Evolutionary conservation across 257 asterid species (phyloP).

Genomic region (Mentha longifolia): DNA sequence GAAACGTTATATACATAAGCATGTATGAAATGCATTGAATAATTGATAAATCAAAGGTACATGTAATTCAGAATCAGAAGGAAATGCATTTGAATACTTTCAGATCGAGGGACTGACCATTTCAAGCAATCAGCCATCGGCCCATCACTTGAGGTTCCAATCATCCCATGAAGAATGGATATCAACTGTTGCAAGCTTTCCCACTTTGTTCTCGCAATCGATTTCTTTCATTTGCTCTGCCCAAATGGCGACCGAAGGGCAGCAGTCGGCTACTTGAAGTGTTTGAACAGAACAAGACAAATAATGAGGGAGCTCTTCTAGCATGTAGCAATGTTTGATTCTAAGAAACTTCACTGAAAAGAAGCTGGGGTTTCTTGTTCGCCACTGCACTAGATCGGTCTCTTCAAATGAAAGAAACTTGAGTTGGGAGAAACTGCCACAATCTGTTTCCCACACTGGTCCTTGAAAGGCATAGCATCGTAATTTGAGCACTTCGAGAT

Average conservation of each 20-base stretch:
- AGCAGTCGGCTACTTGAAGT: conserved; percentile 2
- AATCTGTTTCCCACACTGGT: conserved; percentile 10
- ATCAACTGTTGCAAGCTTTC: neutral
- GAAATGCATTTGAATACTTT: neutral
- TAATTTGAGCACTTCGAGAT: conserved; percentile 11
- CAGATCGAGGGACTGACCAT: neutral
- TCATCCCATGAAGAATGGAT: conserved; percentile 15
- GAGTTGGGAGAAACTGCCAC: neutral
- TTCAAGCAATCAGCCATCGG: neutral
- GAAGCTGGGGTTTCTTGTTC: conserved; percentile 1
- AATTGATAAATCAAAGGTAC: too few relatives aligned
- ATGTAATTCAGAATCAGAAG: too few relatives aligned
- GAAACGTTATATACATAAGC: too few relatives aligned
- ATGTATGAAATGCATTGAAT: too few relatives aligned
- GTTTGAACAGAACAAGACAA: neutral
- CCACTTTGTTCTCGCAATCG: neutral
- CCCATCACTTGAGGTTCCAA: neutral
- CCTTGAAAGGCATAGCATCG: conserved; percentile 18
- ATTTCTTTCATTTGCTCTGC: neutral
- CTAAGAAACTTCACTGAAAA: neutral
- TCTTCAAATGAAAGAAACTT: conserved; percentile 1
- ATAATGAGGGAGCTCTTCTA: conserved; percentile 1
- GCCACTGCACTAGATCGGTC: conserved; percentile 1
- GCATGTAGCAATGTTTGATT: neutral
- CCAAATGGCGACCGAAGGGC: neutral